Base-by-base conservation (phyloP, 1,284 basidiomycete species). In the Ganoderma boninense region DNA sequence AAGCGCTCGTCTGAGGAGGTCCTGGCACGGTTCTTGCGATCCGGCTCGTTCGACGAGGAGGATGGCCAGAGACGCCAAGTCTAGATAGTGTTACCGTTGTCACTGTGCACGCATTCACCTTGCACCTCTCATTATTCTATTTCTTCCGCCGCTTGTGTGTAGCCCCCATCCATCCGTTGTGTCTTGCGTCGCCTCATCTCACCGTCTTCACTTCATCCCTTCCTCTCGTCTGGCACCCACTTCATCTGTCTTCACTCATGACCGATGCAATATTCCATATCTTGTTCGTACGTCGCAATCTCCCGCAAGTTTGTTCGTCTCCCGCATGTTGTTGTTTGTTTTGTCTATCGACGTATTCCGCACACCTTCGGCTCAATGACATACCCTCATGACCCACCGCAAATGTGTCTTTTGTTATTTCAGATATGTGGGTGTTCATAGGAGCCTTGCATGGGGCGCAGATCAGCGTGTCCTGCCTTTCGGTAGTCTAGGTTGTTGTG, bases 1-100 rank as follows among this genome's bases (percentile, higher is more conserved):
- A 95, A 94, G 80, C 88, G 89, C 67, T 90, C 92, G 26, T 94
- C 94, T 2, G 94, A 96, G 78, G 92, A 95, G 76, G 93, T 95
- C 18, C 84, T 96, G 49, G 88, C 90, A 10, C 85, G 91, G 52
- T 95, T 96, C 81, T 82, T 95, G 83, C 90, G 87, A 75, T 91
- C 91, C 85, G 90, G 90, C 42, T 88, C 90, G 66, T 91, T 89
- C 86, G 90, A 91, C 68, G 88, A 90, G 42, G 87, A 88, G 59
- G 78, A 77, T 29, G 74, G 71, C 8, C 74, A 74, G 46, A 65
- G 65, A 64, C 73, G 71, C 62, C 72, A 71, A 14, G 66, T 74
- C 4, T 74, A 66, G 66, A 57, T n/a, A 16, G 32, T 23, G 57
- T 52, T 16, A 4, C 23, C 29, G 26, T 35, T 29, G 29, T 43